Base-by-base conservation (phyloP, 441 rosid species). In the Eruca vesicaria region DNA sequence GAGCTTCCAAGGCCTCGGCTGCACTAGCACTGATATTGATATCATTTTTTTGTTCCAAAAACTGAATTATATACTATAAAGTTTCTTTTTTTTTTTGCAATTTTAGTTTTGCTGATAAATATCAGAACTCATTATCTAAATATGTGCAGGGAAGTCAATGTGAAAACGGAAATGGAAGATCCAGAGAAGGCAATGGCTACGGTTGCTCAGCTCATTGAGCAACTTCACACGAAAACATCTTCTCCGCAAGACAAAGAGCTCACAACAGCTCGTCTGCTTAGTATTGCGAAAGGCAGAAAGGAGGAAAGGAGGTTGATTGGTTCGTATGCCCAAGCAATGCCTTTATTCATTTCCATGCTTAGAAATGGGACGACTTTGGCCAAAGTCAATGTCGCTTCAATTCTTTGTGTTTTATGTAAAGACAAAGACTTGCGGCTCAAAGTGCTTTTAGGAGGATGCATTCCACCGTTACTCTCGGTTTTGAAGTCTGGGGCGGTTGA, bases 131-230 rank as follows among this genome's bases (percentile, higher is more conserved):
- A 20, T 67, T 12, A 33, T 14, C 28, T 43, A 2, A 16, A 38
- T 18, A 68, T 68, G 35, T 68, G 62, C 78, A 78, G 81, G 70
- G 67, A 78, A 72, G 31, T 26, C 11, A 63, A 71, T 59, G 63
- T 9, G n/a, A 77, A 66, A 59, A 15, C 23, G 61, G 78, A 68
- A 41, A 88, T 96, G 98, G 99, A 96, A 81, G 99, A 93, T 77
- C 88, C 92, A 63, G 99, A 96, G 80, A 98, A 98, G 77, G 92
- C 91, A 67, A 83, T 96, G 83, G 94, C 98, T 36, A 96, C 86
- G 74, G 96, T 96, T 84, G 99, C 99, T 69, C 99, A 92, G 79
- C 93, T 93, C 88, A 94, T 96, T 61, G 99, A 96, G 90, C 95
- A 90, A 72, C 80, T 96, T 85, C 93, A 97, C 55, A 83, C 84